Percentiles rank a stretch among this genome's conserved stretches.
Conservation (phyloP, 1,284 basidiomycete species). For the Cryptococcus sp. region DNA sequence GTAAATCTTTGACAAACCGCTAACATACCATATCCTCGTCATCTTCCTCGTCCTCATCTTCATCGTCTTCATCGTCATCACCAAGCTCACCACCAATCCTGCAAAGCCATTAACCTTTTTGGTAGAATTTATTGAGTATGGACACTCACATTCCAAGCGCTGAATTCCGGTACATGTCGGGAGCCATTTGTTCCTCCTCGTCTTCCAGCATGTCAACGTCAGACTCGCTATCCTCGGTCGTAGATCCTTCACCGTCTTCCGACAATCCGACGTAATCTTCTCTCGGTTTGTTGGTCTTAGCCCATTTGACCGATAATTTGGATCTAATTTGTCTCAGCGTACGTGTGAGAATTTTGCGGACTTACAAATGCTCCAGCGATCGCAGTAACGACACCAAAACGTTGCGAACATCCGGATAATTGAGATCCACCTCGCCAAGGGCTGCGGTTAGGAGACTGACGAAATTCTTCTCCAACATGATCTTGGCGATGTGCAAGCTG, state of each 20-base stretch:
- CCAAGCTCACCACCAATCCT: slow-evolving; percentile 66
- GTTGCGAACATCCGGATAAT: slow-evolving; percentile 87
- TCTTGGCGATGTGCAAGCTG: slow-evolving; percentile 89
- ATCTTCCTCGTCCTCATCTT: slow-evolving; percentile 73
- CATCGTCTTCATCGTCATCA: slow-evolving; percentile 67
- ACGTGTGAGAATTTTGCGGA: slow-evolving; percentile 15
- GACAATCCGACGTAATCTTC: slow-evolving; percentile 60
- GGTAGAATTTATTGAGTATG: neutral
- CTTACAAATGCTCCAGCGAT: slow-evolving; percentile 86
- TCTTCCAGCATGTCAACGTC: slow-evolving; percentile 65
- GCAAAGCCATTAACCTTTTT: slow-evolving; percentile 6
- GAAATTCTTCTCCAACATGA: slow-evolving; percentile 98
- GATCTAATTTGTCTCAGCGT: slow-evolving; percentile 60
- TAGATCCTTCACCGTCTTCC: slow-evolving; percentile 22
- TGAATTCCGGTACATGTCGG: slow-evolving; percentile 93
- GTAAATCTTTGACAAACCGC: slow-evolving; percentile 3
- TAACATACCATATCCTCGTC: slow-evolving; percentile 66
- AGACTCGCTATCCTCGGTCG: slow-evolving; percentile 57
- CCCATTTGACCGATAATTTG: slow-evolving; percentile 97
- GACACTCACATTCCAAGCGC: slow-evolving; percentile 84
- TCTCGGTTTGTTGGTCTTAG: slow-evolving; percentile 72
- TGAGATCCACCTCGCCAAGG: slow-evolving; percentile 90
- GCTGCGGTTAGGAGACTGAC: slow-evolving; percentile 86
- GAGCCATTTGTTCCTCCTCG: slow-evolving; percentile 67
- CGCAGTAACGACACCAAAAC: slow-evolving; percentile 82